Evolutionary conservation across 164 flowering plant species (phyloP).

Genomic region (Liriodendron chinense): DNA sequence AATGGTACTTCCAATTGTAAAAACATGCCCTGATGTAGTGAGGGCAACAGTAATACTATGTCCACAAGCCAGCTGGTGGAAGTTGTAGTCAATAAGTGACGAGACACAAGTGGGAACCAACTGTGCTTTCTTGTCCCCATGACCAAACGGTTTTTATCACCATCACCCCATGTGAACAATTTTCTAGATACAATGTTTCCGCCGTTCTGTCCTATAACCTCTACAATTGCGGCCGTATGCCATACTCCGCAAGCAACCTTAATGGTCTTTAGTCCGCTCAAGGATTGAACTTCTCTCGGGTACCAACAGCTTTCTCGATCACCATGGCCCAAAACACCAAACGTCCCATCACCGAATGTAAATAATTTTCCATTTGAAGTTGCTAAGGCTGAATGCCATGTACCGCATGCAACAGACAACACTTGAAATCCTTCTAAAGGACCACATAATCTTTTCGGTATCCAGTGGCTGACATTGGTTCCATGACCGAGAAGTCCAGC

Average conservation of each 20-base stretch:
- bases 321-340: constrained; percentile 85
- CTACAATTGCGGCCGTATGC: constrained; percentile 89
- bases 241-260: constrained; percentile 85
- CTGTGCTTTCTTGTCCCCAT: constrained; percentile 63
- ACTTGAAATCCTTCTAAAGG: constrained; percentile 76
- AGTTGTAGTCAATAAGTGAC: constrained; percentile 59
- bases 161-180: constrained; percentile 92
- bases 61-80: constrained; percentile 80
- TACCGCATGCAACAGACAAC: constrained; percentile 71
- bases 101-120: constrained; percentile 67
- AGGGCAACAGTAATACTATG: constrained; percentile 66
- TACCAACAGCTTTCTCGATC: constrained; percentile 49
- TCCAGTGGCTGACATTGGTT: constrained; percentile 74
- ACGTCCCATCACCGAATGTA: constrained; percentile 85
- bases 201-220: constrained; percentile 36
- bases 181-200: constrained; percentile 42
- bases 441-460: constrained; percentile 72
- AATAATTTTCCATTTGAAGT: constrained; percentile 65
- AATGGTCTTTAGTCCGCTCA: constrained; percentile 52
- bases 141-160: constrained; percentile 73
- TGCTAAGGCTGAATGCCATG: constrained; percentile 79
- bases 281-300: constrained; percentile 66
- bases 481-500: constrained; percentile 81
- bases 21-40: constrained; percentile 75
- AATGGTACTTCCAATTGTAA: constrained; percentile 62